Conservation (phyloP, 139 green algal genomes). For the Microglena sp. region DNA sequence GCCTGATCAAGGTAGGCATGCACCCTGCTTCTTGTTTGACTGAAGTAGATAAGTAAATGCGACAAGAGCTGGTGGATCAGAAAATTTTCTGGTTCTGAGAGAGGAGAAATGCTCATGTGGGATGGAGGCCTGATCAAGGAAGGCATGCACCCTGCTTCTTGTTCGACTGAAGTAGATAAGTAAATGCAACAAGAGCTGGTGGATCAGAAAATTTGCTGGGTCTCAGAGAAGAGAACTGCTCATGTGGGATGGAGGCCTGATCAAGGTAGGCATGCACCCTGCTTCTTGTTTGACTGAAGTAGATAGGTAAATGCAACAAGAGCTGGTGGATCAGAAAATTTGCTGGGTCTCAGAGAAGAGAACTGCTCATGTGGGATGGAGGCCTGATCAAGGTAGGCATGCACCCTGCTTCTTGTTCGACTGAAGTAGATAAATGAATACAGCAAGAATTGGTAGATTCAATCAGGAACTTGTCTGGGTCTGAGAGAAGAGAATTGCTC, state of each 20-base stretch:
- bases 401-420: not conserved
- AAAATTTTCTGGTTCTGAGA: too few relatives aligned
- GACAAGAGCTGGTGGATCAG: not conserved
- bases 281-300: not conserved
- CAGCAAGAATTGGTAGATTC: not conserved
- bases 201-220: too few relatives aligned
- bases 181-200: not conserved
- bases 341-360: too few relatives aligned
- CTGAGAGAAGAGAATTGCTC: too few relatives aligned
- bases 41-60: not conserved
- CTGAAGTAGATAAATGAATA: not conserved
- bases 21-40: too few relatives aligned
- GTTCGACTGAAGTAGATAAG: not conserved
- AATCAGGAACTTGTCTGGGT: too few relatives aligned
- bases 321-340: too few relatives aligned
- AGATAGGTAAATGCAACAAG: not conserved
- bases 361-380: not conserved
- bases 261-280: constrained; percentile 40
- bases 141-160: too few relatives aligned
- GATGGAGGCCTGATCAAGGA: constrained; percentile 69
- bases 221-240: constrained; percentile 60
- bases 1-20: constrained; percentile 57
- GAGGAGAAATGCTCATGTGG: constrained; percentile 67
- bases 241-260: constrained; percentile 65
- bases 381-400: constrained; percentile 8